A percentile compares a stretch with the other conserved stretches of the same genome.
phyloP scores from a whole-genome alignment of 1,139 yeast genomes.

The Candida sanyaensis region DNA sequence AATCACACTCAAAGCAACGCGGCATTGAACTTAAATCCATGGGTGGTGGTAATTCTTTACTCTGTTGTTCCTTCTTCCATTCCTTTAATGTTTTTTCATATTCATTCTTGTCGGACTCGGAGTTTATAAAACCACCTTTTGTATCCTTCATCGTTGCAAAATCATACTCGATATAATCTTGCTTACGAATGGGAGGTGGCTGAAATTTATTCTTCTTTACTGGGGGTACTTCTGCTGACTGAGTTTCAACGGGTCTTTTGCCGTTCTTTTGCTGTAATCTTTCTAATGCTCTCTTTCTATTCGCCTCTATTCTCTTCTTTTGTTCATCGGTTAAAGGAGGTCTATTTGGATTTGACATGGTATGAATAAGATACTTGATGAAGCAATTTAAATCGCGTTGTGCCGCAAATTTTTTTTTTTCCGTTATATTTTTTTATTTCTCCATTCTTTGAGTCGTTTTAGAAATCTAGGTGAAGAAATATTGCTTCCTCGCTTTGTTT shows the following conservation, averaged over 20 bases:
- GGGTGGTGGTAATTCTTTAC: conserved; percentile 67
- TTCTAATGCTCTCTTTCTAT: conserved; percentile 53
- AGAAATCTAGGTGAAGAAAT: too few relatives aligned
- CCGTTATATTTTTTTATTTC: background rate
- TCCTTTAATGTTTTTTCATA: conserved; percentile 54
- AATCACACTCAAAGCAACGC: conserved; percentile 78
- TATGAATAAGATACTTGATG: too few relatives aligned
- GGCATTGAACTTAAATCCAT: conserved; percentile 71
- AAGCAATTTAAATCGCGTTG: background rate
- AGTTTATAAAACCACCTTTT: conserved; percentile 80
- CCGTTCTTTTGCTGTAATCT: conserved; percentile 15
- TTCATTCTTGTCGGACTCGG: conserved; percentile 34
- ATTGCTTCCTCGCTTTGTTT: background rate
- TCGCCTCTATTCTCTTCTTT: conserved; percentile 42
- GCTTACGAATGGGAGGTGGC: conserved; percentile 50
- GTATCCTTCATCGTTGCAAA: conserved; percentile 87
- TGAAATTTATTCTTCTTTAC: conserved; percentile 17
- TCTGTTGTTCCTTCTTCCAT: conserved; percentile 68
- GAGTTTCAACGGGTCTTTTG: conserved; percentile 12
- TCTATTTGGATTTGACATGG: conserved; percentile 14
- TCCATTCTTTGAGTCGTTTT: too few relatives aligned
- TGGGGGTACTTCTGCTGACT: conserved; percentile 8
- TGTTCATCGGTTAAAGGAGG: conserved; percentile 25
- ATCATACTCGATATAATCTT: conserved; percentile 89
- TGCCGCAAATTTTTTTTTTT: too few relatives aligned